Percentiles rank a stretch among this genome's conserved stretches.
phyloP scores from a whole-genome alignment of 495 filamentous ascomycete species.

The Penicillium dipodomyicola region DNA sequence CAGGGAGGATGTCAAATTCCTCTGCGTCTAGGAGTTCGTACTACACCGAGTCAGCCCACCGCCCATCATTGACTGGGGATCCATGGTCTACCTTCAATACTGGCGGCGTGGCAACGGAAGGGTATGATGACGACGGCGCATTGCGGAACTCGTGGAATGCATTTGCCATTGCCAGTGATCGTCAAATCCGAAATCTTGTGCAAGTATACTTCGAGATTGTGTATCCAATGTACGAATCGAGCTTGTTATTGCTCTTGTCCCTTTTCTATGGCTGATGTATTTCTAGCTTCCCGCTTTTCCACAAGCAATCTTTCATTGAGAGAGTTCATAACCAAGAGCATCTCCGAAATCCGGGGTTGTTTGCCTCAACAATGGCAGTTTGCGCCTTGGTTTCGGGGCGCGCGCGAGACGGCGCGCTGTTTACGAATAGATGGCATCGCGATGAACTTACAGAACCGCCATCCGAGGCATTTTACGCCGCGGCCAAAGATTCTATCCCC shows the following conservation, averaged over 20 bases:
- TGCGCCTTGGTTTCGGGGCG: conserved; percentile 47
- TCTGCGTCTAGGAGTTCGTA: conserved; percentile 25
- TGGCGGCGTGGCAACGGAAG: conserved; percentile 23
- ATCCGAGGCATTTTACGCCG: conserved; percentile 48
- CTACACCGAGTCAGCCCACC: conserved; percentile 17
- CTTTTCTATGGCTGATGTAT: conserved; percentile 7
- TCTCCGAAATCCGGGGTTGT: conserved; percentile 40
- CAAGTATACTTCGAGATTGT: conserved; percentile 47
- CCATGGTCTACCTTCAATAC: conserved; percentile 26
- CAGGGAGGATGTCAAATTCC: conserved; percentile 18
- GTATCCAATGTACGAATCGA: conserved; percentile 31
- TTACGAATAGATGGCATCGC: conserved; percentile 28
- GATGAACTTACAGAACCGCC: conserved; percentile 29
- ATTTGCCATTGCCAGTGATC: conserved; percentile 31
- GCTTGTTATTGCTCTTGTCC: no score
- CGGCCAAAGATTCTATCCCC: conserved; percentile 42
- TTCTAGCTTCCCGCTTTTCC: conserved; percentile 49
- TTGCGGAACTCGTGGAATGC: conserved; percentile 35
- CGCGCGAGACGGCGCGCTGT: conserved; percentile 46
- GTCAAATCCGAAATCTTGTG: conserved; percentile 33
- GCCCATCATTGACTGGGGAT: conserved; percentile 20
- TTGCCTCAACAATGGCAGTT: conserved; percentile 49
- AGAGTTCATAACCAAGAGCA: conserved; percentile 39
- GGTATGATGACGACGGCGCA: conserved; percentile 27
- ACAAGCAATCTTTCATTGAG: conserved; percentile 39